Percentiles rank a stretch among this genome's conserved stretches.
phyloP scores from a whole-genome alignment of 2,329 filamentous ascomycete species.

The Fusarium proliferatum region DNA sequence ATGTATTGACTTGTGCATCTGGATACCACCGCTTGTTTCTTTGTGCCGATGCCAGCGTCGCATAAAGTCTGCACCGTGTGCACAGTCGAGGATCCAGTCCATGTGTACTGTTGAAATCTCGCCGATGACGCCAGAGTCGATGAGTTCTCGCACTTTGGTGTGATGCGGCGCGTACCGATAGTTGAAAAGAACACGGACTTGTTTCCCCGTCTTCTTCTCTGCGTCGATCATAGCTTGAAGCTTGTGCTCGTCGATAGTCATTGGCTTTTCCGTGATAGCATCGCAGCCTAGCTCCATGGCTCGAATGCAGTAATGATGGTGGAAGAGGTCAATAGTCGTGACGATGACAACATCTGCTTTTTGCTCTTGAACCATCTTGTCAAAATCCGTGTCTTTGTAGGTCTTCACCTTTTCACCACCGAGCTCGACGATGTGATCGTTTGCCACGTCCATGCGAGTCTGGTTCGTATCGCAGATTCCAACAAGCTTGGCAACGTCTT shows the following conservation, averaged over 20 bases:
- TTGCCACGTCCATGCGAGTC: constrained; percentile 68
- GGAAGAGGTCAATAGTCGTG: constrained; percentile 71
- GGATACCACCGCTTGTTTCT: constrained; percentile 67
- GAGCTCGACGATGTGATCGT: constrained; percentile 58
- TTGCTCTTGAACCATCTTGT: constrained; percentile 66
- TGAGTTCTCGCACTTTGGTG: constrained; percentile 66
- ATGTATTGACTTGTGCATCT: constrained; percentile 72
- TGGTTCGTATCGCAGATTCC: constrained; percentile 70
- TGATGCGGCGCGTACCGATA: constrained; percentile 74
- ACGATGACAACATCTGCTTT: constrained; percentile 70
- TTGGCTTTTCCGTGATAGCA: constrained; percentile 72
- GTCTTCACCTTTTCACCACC: constrained; percentile 63
- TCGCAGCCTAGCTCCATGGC: constrained; percentile 69
- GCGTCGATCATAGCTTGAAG: constrained; percentile 58
- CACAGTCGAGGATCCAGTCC: constrained; percentile 72
- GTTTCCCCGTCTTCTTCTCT: constrained; percentile 49
- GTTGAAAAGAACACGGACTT: constrained; percentile 70
- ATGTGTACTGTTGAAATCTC: constrained; percentile 68
- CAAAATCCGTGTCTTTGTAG: constrained; percentile 65
- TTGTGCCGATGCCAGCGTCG: constrained; percentile 72
- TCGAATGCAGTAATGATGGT: constrained; percentile 68
- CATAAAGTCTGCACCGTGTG: constrained; percentile 71
- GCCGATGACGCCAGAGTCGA: constrained; percentile 66
- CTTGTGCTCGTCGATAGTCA: constrained; percentile 69
- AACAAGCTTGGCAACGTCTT: constrained; percentile 60